A percentile compares a stretch with the other conserved stretches of the same genome.
phyloP scores from a whole-genome alignment of 495 filamentous ascomycete genomes.

The Recurvomyces mirabilis region DNA sequence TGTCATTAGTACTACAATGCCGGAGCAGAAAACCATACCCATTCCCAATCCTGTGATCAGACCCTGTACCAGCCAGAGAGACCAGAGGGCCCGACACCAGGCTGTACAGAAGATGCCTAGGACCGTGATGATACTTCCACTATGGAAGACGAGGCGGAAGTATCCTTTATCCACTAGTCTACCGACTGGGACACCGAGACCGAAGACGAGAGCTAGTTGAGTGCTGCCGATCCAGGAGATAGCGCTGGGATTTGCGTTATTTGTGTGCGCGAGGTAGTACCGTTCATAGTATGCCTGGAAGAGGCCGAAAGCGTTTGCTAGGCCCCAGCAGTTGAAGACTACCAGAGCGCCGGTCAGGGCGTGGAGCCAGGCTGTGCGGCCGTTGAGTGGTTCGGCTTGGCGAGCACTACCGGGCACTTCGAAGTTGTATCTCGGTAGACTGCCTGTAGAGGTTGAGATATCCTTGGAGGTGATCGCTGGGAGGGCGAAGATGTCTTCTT shows the following conservation, averaged over 20 bases:
- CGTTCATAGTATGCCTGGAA: conserved; percentile 28
- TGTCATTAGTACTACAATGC: conserved; percentile 14
- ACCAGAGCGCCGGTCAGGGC: conserved; percentile 6
- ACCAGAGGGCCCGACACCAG: conserved; percentile 10
- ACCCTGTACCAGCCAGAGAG: conserved; percentile 23
- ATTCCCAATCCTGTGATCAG: conserved; percentile 20
- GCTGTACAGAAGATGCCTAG: conserved; percentile 17
- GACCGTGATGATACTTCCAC: conserved; percentile 16
- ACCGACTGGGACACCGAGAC: conserved; percentile 25
- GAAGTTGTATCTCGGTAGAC: neutral
- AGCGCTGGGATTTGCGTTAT: conserved; percentile 15
- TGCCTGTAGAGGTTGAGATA: neutral
- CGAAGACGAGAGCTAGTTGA: conserved; percentile 27
- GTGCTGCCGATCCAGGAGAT: conserved; percentile 30
- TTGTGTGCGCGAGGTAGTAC: conserved; percentile 14
- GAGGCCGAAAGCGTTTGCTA: conserved; percentile 24
- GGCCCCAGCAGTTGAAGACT: conserved; percentile 21
- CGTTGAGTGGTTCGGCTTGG: conserved; percentile 8
- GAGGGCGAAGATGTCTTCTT: neutral
- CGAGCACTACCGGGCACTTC: neutral
- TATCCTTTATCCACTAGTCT: conserved; percentile 26
- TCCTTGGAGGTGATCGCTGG: neutral
- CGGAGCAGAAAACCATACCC: conserved; percentile 21
- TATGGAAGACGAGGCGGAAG: conserved; percentile 24
- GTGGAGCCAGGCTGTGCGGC: conserved; percentile 19